Conservation (phyloP, 1,284 basidiomycete genomes). For the Ceratobasidium theobromae region DNA sequence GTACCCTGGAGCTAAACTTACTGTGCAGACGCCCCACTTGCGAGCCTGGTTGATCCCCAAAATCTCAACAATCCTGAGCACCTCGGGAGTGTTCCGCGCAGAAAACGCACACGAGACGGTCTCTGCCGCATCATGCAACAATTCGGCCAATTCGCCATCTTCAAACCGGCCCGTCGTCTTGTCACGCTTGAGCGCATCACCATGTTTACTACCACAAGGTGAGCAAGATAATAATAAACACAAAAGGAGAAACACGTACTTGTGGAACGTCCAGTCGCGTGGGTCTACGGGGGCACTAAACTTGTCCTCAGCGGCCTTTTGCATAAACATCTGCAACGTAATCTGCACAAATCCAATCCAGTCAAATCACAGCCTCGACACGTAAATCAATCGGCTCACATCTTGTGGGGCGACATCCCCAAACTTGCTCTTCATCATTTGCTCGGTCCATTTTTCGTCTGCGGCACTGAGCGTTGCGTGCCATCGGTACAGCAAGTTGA, state of each 20-base stretch:
- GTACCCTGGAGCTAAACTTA: slow-evolving; percentile 42
- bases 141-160: slow-evolving; percentile 66
- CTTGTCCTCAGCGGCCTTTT: not conserved
- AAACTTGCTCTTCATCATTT: slow-evolving; percentile 18
- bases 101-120: slow-evolving; percentile 68
- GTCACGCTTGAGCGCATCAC: not conserved
- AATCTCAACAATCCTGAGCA: slow-evolving; percentile 69
- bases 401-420: not conserved
- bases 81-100: slow-evolving; percentile 72
- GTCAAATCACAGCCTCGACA: not conserved
- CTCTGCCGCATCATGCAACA: slow-evolving; percentile 68
- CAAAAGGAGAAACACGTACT: not conserved
- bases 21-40: slow-evolving; percentile 73
- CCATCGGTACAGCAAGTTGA: slow-evolving; percentile 54
- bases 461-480: slow-evolving; percentile 39
- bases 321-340: not conserved
- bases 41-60: slow-evolving; percentile 70
- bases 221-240: not conserved
- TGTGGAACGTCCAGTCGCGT: not conserved
- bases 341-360: not conserved
- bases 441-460: slow-evolving; percentile 39
- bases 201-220: not conserved
- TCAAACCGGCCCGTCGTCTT: slow-evolving; percentile 49
- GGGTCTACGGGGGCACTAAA: not conserved
- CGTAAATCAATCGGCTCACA: not conserved